Evolutionary conservation across 805 yeast genomes (phyloP), one percentile per base, ranked within the genome.

Genomic region (Candida manassasensis): DNA sequence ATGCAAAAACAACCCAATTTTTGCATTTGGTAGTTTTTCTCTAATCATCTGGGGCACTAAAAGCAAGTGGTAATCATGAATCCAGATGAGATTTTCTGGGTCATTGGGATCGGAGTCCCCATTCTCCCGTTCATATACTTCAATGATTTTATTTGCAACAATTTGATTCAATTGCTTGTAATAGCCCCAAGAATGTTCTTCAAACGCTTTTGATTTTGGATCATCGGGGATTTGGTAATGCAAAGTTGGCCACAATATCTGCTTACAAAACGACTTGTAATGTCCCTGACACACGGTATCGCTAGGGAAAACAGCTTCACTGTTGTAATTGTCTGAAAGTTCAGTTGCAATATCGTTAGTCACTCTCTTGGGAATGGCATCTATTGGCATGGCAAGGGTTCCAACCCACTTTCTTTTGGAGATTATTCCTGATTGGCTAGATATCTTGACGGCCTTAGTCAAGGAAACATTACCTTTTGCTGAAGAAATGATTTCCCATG

Each of bases 151-250:
- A 37, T 88, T 84, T 0, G 97, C 97, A 50, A 89, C 73, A 29
- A 74, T 57, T 55, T 81, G 86, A 51, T 93, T 93, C 42, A 90
- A 69, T 1, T 68, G 61, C 45, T 76, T 77, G 57, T 90, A 90
- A 52, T 82, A 81, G 17, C 78, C 78, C 96, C 97, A 90, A 1
- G 96, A 86, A 54, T 88, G 94, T 45, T 86, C 96, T 58, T 90
- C 96, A 59, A 90, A 93, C 0, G 95, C 95, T 57, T 88, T 88
- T 2, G 95, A 81, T 47, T 84, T 85, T 34, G 96, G 94, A 52
- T 89, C 81, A 57, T 93, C 97, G 0, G 97, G 97, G 25, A 90
- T 85, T 57, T 90, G 96, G 55, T 93, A 93, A 48, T 77, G 81
- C 43, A 93, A 71, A 2, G 96, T 86, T 21, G 98, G 98, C 97